Base-by-base conservation (phyloP, 1,284 basidiomycete genomes). In the Ganoderma meredithae region DNA sequence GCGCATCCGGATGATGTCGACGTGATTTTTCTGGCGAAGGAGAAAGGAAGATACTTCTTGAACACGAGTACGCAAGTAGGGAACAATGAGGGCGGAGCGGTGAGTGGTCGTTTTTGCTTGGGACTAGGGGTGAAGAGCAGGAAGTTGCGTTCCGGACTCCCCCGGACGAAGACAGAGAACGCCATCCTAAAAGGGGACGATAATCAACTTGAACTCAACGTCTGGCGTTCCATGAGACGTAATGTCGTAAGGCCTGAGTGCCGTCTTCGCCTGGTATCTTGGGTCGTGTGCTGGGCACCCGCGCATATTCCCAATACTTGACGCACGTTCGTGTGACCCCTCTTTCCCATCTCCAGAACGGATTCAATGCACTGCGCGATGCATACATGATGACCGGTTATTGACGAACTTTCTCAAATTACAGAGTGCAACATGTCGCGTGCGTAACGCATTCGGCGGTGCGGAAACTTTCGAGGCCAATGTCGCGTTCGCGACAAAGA, bases 11-110 rank as follows among this genome's bases (percentile, higher is more conserved):
- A 90, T 43, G 95, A 95, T 73, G 89, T 99, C n/a, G 95, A 98
- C 76, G 79, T 99, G 49, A 87, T 98, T 0, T 88, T 98, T 76
- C 84, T 86, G 49, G 88, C 95, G 13, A 86, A 87, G 56, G 96
- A 98, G 78, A 88, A 88, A 62, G 90, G 95, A 1, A 83, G 94
- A 40, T 90, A 93, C 74, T 96, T 90, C 75, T 78, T 97, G 27
- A 96, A 94, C 75, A 95, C 92, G 0, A 89, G 94, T 1, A 99
- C 97, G 1, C 96, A 99, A 76, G 85, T 99, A 4, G 98, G 98
- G 10, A 96, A 98, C 67, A 94, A 93, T 63, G 97, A 99, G 79
- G 97, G 95, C 9, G 95, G 85, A 64, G 95, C 94, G 27, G 95
- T 95, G 77, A 25, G 67, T 55, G 36, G 39, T 27, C 39, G 58